Evolutionary conservation across 169 alveolate genomes (phyloP).

Genomic region (Cyclospora cayetanensis): DNA sequence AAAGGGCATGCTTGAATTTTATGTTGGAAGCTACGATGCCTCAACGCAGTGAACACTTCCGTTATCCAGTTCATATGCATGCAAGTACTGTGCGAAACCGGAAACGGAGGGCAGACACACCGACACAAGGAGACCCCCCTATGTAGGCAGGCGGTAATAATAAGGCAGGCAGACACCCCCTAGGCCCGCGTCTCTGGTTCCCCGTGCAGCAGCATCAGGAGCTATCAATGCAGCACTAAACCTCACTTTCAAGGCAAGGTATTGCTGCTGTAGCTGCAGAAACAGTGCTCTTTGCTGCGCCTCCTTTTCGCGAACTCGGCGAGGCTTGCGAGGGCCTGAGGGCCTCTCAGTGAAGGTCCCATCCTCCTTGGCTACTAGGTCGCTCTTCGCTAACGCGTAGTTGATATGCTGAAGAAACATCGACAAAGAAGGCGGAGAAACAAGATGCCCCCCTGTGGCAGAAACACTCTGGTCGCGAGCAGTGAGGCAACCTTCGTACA

Average conservation of each 20-base stretch:
- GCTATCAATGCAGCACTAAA: constrained; percentile 21
- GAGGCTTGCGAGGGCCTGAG: constrained; percentile 85
- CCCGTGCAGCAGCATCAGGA: constrained; percentile 73
- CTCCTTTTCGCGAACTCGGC: constrained; percentile 83
- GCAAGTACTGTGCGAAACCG: too few species aligned
- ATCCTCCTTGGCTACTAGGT: constrained; percentile 81
- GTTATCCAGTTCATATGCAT: too few species aligned
- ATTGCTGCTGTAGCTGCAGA: constrained; percentile 78
- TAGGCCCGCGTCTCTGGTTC: constrained; percentile 66
- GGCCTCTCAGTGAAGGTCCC: constrained; percentile 83
- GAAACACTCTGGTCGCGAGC: background rate
- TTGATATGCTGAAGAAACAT: constrained; percentile 75
- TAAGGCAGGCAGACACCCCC: background rate
- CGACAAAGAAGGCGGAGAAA: too few species aligned
- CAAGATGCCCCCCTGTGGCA: background rate
- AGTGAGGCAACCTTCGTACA: too few species aligned
- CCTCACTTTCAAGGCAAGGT: constrained; percentile 56
- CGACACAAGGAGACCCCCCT: background rate
- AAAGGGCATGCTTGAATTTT: too few species aligned
- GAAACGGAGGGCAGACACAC: too few species aligned
- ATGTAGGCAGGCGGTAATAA: background rate
- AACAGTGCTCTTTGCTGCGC: constrained; percentile 75
- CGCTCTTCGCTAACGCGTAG: constrained; percentile 84
- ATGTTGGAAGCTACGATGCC: too few species aligned
- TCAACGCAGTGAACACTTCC: too few species aligned